Conservation (phyloP, 2,329 filamentous ascomycete species). For the Aspergillus amoenus region DNA sequence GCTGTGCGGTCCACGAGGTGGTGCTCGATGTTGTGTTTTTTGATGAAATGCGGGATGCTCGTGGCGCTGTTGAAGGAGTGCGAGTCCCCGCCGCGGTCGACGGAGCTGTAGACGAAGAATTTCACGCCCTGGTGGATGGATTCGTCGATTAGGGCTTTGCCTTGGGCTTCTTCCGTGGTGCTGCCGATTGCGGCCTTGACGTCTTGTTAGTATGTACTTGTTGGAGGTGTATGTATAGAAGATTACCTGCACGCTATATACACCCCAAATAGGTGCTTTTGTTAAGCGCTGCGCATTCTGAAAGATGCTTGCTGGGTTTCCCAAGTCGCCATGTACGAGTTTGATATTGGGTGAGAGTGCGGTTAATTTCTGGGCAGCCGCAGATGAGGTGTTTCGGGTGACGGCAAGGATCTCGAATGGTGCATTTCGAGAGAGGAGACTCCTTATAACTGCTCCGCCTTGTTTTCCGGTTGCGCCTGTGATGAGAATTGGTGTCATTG, state of each 20-base stretch:
- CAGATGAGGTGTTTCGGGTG: slow-evolving; percentile 11
- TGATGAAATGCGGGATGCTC: slow-evolving; percentile 60
- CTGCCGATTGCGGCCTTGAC: too few relatives aligned
- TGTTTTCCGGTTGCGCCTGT: slow-evolving; percentile 17
- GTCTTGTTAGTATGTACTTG: too few relatives aligned
- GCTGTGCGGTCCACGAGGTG: slow-evolving; percentile 49
- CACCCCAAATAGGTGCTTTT: slow-evolving; percentile 52
- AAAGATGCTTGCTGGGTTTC: slow-evolving; percentile 55
- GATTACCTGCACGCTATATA: slow-evolving; percentile 60
- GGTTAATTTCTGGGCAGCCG: slow-evolving; percentile 48
- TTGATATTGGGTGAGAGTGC: slow-evolving; percentile 49
- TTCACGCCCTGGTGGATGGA: slow-evolving; percentile 55
- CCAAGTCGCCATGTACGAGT: slow-evolving; percentile 59
- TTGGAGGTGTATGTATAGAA: too few relatives aligned
- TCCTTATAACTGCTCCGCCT: slow-evolving; percentile 10
- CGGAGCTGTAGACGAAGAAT: slow-evolving; percentile 64
- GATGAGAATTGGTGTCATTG: slow-evolving; percentile 7
- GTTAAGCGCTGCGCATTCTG: slow-evolving; percentile 39
- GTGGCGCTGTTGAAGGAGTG: slow-evolving; percentile 53
- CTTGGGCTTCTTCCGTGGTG: slow-evolving; percentile 36
- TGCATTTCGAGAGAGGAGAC: slow-evolving; percentile 7
- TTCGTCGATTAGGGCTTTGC: slow-evolving; percentile 58
- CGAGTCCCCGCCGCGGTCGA: slow-evolving; percentile 61
- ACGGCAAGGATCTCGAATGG: slow-evolving; percentile 15
- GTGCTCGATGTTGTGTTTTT: slow-evolving; percentile 62